Percentiles rank a stretch among this genome's conserved stretches.
These are phyloP conservation scores for Apiotrichum domesticum DNA, from an alignment of 1,284 basidiomycete species.

Conservation along the genomic window DNA sequence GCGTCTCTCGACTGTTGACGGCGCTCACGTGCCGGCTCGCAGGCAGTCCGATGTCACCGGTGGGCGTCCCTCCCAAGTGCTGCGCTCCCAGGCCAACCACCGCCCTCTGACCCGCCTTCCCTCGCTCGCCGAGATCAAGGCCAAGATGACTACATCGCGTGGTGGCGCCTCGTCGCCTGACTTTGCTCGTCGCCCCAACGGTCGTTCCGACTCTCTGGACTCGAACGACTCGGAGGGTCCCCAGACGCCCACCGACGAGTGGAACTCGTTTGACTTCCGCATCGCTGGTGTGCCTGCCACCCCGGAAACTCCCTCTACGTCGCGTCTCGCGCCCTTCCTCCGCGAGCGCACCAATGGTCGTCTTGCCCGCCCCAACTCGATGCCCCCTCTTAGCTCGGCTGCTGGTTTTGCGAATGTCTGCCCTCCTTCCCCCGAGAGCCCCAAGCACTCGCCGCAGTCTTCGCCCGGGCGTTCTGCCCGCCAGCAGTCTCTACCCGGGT, in stretches of 20 bases:
- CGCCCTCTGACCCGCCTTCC: slow-evolving; percentile 23
- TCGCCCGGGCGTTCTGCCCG: background rate
- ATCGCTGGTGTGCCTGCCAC: slow-evolving; percentile 5
- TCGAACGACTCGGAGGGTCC: slow-evolving; percentile 33
- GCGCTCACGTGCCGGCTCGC: slow-evolving; percentile 23
- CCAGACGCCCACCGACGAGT: slow-evolving; percentile 38
- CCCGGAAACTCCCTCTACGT: slow-evolving; percentile 17
- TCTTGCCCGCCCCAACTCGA: slow-evolving; percentile 26
- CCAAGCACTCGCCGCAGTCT: background rate
- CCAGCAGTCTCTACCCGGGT: slow-evolving; percentile 4
- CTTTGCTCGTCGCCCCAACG: background rate
- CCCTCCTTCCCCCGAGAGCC: background rate
- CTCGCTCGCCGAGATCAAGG: slow-evolving; percentile 40
- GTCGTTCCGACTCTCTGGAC: slow-evolving; percentile 16
- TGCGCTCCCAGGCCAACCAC: slow-evolving; percentile 2
- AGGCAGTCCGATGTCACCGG: slow-evolving; percentile 13
- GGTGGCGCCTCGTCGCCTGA: background rate
- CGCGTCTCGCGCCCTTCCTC: slow-evolving; percentile 38
- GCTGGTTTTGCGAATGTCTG: background rate
- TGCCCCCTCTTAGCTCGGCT: slow-evolving; percentile 21
- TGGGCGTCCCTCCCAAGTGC: slow-evolving; percentile 13
- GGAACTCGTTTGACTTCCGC: slow-evolving; percentile 11
- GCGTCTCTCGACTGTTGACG: slow-evolving; percentile 31
- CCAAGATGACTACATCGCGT: slow-evolving; percentile 22
- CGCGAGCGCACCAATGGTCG: slow-evolving; percentile 35